Percentiles rank a stretch among this genome's conserved stretches.
These are phyloP conservation scores for Wickerhamiella galacta DNA, from an alignment of 805 yeast species.

Conservation along the genomic window DNA sequence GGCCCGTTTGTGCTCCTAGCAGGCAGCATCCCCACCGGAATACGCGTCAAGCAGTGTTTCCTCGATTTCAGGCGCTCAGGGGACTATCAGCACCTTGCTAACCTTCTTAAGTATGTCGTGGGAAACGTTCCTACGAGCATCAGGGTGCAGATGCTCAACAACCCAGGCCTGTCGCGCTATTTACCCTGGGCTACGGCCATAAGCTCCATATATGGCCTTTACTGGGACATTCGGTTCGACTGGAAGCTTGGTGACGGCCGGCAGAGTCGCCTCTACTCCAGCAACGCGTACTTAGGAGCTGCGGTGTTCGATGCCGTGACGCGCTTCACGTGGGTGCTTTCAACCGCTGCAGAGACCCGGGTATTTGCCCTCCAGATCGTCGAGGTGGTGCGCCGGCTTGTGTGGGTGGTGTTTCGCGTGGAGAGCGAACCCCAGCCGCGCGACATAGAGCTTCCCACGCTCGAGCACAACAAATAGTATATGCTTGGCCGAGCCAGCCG, in stretches of 20 bases:
- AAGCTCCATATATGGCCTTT: slow-evolving; percentile 61
- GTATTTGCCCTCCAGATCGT: slow-evolving; percentile 50
- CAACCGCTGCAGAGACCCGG: slow-evolving; percentile 37
- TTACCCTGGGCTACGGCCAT: slow-evolving; percentile 30
- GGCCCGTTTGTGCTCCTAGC: slow-evolving; percentile 23
- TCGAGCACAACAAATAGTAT: too few relatives aligned
- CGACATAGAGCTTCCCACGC: slow-evolving; percentile 8
- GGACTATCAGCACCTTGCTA: slow-evolving; percentile 42
- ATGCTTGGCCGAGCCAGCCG: too few relatives aligned
- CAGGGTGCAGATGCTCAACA: slow-evolving; percentile 10
- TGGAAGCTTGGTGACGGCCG: slow-evolving; percentile 68
- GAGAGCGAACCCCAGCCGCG: slow-evolving; percentile 48
- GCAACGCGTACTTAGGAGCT: too few relatives aligned
- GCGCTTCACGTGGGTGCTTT: slow-evolving; percentile 64
- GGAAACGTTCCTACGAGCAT: slow-evolving; percentile 11
- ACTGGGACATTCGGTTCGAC: slow-evolving; percentile 84
- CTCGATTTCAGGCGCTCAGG: slow-evolving; percentile 41
- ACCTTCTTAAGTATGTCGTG: slow-evolving; percentile 48
- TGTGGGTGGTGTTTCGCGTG: slow-evolving; percentile 75
- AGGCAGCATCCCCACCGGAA: slow-evolving; percentile 41
- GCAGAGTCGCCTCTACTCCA: too few relatives aligned
- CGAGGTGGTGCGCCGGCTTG: slow-evolving; percentile 70
- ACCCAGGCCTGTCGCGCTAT: slow-evolving; percentile 5
- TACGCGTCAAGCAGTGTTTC: slow-evolving; percentile 71
- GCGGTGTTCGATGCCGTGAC: slow-evolving; percentile 43